phyloP scores from a whole-genome alignment of 192 early-diverging fungal species.

The Backusella parvicylindrica region DNA sequence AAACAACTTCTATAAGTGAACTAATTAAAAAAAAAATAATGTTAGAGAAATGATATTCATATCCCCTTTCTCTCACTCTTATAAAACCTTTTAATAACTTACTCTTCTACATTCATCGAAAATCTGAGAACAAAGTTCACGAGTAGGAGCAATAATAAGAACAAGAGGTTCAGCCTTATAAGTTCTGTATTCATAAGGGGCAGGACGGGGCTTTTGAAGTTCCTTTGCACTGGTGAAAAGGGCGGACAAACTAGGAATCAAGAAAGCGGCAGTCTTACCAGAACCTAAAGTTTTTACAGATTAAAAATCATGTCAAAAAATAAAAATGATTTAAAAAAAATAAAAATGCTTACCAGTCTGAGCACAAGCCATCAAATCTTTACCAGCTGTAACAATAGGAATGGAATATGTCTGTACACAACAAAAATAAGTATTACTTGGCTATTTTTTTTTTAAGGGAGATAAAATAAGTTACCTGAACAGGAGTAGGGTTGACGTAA shows the following conservation, averaged over 20 bases:
- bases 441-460: not conserved
- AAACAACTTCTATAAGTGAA: conserved; percentile 50
- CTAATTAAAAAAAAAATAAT: not conserved
- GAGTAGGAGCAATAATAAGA: conserved; percentile 75
- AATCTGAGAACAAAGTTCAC: conserved; percentile 81
- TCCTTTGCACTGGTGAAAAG: conserved; percentile 52
- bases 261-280: conserved; percentile 86
- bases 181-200: conserved; percentile 31
- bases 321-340: not conserved
- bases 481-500: conserved; percentile 75
- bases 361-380: conserved; percentile 86
- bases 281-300: no score
- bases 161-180: conserved; percentile 57
- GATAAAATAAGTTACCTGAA: conserved; percentile 48
- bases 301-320: not conserved
- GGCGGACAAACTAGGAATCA: conserved; percentile 69
- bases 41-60: not conserved
- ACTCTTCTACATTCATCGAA: conserved; percentile 70
- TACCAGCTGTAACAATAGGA: conserved; percentile 54
- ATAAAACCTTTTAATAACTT: conserved; percentile 9
- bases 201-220: conserved; percentile 22
- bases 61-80: not conserved
- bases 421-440: not conserved
- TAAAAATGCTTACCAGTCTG: conserved; percentile 58
- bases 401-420: conserved; percentile 52